Evolutionary conservation across 371 early-diverging fungal species (phyloP), one percentile per base, ranked within the genome.

Genomic region (Massospora cicadina): DNA sequence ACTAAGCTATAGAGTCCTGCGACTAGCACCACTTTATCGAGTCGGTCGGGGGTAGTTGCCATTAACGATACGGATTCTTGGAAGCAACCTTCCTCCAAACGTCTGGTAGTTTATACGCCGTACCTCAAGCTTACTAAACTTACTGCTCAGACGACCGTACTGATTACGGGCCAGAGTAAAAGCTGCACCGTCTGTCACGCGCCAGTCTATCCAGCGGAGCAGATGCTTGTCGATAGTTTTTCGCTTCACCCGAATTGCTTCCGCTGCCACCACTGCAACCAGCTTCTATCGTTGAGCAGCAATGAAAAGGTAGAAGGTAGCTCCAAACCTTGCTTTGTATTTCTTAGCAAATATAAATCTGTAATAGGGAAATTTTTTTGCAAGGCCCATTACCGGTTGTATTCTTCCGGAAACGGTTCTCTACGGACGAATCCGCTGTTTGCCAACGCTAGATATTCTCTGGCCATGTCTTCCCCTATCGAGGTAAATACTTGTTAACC

Each of bases 211-310:
- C 62, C 62, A 29, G 62, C 32, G 31, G 62, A 62, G 53, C 43
- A 28, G 17, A 33, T 31, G 31, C 43, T 30, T 25, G 62, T 62
- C 12, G 62, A 62, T 62, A 23, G 33, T 21, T n/a, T 21, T 33
- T 62, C 62, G 21, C 43, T 62, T 23, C 62, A 62, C 25, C 62
- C 62, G 2, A 62, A 62, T 27, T 62, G 62, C 43, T 62, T 62
- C 43, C 62, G 62, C 21, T 62, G 62, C 27, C 62, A 54, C 43
- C 62, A 62, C 27, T 62, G 62, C 43, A 62, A 62, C 25, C 62
- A 62, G 43, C n/a, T 62, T 33, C 26, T 62, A 29, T 62, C 62
- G 23, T 33, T 62, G 7, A 33, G 33, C 25, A 62, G 7, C 10
- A 62, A 33, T 23, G 62, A 62, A 33, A 62, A 62, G 25, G 17